phyloP scores from a whole-genome alignment of 352 stramenopile genomes.

The Phytophthora palmivora region DNA sequence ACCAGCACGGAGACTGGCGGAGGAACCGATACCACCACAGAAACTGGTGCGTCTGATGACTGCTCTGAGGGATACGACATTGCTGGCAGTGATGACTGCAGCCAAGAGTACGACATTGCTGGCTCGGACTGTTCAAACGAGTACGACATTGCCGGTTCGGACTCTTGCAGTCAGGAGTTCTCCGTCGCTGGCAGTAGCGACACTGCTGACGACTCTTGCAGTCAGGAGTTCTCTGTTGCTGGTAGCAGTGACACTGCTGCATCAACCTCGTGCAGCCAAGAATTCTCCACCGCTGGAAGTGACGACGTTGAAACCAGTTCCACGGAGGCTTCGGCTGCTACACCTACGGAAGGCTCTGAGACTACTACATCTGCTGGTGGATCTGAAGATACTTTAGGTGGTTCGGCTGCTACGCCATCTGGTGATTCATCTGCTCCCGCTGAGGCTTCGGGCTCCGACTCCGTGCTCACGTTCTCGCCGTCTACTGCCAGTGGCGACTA shows the following conservation, averaged over 20 bases:
- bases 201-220: slow-evolving; percentile 40
- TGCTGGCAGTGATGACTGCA: slow-evolving; percentile 25
- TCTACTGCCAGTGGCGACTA: slow-evolving; percentile 24
- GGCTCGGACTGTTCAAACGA: slow-evolving; percentile 42
- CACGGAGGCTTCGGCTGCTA: slow-evolving; percentile 13
- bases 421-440: slow-evolving; percentile 12
- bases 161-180: slow-evolving; percentile 49
- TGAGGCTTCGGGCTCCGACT: slow-evolving; percentile 24
- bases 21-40: slow-evolving; percentile 25
- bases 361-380: too few relatives aligned
- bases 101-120: slow-evolving; percentile 40
- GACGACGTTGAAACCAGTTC: slow-evolving; percentile 17
- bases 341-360: too few relatives aligned
- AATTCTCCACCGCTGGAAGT: slow-evolving; percentile 38
- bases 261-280: slow-evolving; percentile 36
- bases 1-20: slow-evolving; percentile 12
- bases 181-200: too few relatives aligned
- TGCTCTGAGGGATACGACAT: slow-evolving; percentile 39
- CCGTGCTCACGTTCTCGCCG: slow-evolving; percentile 46
- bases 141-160: slow-evolving; percentile 39
- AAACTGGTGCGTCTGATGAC: slow-evolving; percentile 30
- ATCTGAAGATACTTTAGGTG: slow-evolving; percentile 8
- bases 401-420: too few relatives aligned
- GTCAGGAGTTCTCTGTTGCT: slow-evolving; percentile 36
- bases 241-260: slow-evolving; percentile 23